These are phyloP conservation scores for Tricholoma bakamatsutake DNA, from an alignment of 768 basidiomycete species.

Conservation along the genomic window DNA sequence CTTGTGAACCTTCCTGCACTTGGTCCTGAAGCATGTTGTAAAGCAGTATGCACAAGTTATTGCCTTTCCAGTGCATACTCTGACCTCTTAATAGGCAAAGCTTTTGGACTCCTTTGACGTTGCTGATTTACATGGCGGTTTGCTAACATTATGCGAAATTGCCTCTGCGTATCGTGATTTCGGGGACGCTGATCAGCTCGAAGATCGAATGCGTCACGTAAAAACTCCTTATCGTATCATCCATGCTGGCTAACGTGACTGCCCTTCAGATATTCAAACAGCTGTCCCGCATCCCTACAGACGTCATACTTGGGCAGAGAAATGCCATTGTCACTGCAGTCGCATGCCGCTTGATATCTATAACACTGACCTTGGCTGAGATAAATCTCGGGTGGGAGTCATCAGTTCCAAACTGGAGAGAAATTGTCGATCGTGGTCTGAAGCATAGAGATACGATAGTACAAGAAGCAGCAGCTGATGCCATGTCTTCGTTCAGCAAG, in stretches of 20 bases:
- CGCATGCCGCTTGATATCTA: constrained; percentile 65
- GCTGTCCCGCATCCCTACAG: constrained; percentile 50
- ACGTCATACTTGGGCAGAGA: constrained; percentile 55
- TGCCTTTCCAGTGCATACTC: background rate
- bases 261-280: constrained; percentile 56
- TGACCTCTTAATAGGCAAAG: constrained; percentile 33
- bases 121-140: constrained; percentile 72
- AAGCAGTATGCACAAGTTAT: constrained; percentile 37
- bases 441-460: constrained; percentile 58
- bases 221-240: background rate
- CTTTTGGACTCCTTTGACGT: constrained; percentile 61
- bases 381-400: constrained; percentile 34
- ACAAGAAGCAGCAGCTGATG: constrained; percentile 72
- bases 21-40: constrained; percentile 41
- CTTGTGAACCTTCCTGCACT: constrained; percentile 49
- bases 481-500: constrained; percentile 64
- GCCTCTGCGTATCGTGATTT: constrained; percentile 48
- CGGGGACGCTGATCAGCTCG: constrained; percentile 24
- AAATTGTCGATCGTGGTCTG: constrained; percentile 64
- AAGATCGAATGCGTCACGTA: constrained; percentile 43
- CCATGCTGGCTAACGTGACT: background rate
- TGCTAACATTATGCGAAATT: constrained; percentile 71
- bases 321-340: constrained; percentile 70
- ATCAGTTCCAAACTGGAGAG: constrained; percentile 56
- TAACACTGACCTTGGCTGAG: constrained; percentile 54